Conservation (phyloP, 2,329 filamentous ascomycete genomes). For the Alternaria ventricosa region DNA sequence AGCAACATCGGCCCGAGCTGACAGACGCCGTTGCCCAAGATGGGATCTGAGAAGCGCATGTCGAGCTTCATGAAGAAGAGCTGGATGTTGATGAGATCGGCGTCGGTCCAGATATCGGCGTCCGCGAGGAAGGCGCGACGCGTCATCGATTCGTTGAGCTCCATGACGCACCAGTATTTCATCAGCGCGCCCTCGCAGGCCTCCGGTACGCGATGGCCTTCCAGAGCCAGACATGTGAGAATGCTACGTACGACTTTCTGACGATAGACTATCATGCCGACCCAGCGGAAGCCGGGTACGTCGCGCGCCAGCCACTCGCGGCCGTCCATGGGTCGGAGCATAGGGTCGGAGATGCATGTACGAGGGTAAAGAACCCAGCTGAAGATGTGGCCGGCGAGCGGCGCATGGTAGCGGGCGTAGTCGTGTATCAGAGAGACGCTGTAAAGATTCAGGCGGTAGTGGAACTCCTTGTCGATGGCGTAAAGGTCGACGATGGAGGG, state of each 20-base stretch:
- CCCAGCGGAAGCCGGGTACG: slow-evolving; percentile 71
- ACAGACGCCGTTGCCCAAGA: slow-evolving; percentile 58
- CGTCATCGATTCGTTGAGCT: slow-evolving; percentile 59
- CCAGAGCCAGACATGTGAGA: slow-evolving; percentile 66
- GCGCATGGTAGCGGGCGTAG: slow-evolving; percentile 62
- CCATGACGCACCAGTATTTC: slow-evolving; percentile 77
- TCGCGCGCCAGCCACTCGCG: slow-evolving; percentile 38
- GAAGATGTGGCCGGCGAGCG: slow-evolving; percentile 64
- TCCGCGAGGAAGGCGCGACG: slow-evolving; percentile 64
- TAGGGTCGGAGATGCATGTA: slow-evolving; percentile 67
- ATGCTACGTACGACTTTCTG: slow-evolving; percentile 59
- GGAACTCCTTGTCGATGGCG: slow-evolving; percentile 50
- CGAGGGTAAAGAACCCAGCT: slow-evolving; percentile 65
- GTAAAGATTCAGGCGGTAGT: slow-evolving; percentile 56
- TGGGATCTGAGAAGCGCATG: slow-evolving; percentile 71
- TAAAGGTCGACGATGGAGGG: slow-evolving; percentile 39
- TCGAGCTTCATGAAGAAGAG: slow-evolving; percentile 75
- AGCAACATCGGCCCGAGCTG: slow-evolving; percentile 56
- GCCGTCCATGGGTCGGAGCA: slow-evolving; percentile 53
- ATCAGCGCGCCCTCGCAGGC: slow-evolving; percentile 59
- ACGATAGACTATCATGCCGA: slow-evolving; percentile 65
- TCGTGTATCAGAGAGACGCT: slow-evolving; percentile 62
- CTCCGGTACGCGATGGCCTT: slow-evolving; percentile 56
- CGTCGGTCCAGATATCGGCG: slow-evolving; percentile 61
- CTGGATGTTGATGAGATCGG: slow-evolving; percentile 67